Evolutionary conservation across 805 yeast species (phyloP).

Genomic region (Monosporozyma unispora): DNA sequence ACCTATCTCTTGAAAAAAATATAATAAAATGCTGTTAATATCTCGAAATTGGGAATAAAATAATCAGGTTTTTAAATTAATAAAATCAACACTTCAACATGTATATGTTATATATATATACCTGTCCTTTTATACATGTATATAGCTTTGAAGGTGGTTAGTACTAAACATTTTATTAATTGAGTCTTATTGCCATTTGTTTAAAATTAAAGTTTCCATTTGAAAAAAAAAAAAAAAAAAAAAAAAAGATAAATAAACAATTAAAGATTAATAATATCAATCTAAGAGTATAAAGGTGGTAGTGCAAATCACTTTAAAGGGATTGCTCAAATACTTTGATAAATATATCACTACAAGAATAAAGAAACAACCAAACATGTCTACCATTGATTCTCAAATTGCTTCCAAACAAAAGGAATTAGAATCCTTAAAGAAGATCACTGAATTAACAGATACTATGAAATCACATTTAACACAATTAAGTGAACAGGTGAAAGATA

Average conservation of each 20-base stretch:
- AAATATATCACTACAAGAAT: neutral
- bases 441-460: slow-evolving; percentile 20
- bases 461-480: slow-evolving; percentile 22
- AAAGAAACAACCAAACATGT: neutral
- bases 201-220: neutral
- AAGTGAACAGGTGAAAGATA: slow-evolving; percentile 17
- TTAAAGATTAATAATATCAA: neutral
- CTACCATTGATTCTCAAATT: neutral
- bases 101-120: too few relatives aligned
- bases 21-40: too few relatives aligned
- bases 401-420: slow-evolving; percentile 19
- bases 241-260: neutral
- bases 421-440: slow-evolving; percentile 20
- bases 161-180: too few relatives aligned
- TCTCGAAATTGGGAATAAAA: too few relatives aligned
- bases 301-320: neutral
- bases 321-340: neutral
- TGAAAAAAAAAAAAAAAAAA: neutral
- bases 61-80: too few relatives aligned
- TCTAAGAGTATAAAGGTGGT: too few relatives aligned
- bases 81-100: too few relatives aligned
- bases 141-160: too few relatives aligned
- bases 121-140: neutral
- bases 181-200: neutral
- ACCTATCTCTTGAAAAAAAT: too few relatives aligned